Evolutionary conservation across 164 flowering plant genomes (phyloP), one percentile per base, ranked within the genome.

Genomic region (Warburgia ugandensis): DNA sequence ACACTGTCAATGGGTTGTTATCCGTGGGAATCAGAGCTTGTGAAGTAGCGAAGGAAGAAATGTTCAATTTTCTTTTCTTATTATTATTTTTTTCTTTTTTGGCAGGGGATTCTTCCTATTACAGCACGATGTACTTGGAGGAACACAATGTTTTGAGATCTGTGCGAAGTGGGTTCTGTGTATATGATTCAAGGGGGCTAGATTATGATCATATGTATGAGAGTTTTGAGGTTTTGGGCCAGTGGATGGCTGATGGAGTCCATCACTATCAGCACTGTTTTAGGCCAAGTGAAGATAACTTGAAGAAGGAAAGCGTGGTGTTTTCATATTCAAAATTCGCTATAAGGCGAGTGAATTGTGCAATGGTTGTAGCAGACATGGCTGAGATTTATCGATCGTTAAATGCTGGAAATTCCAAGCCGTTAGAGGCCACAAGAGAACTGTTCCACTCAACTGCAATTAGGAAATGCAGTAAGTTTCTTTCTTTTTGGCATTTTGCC

Each of bases 141-240:
- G 96, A 80, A 52, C 92, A 84, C 69, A 83, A 87, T 31, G 87
- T 84, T 4, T n/a, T 80, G 65, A 73, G 96, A 45, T 84, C 90
- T 26, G 28, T 48, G 56, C 54, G 75, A 36, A 77, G 70, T 48
- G 96, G 96, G 51, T 80, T 87, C 48, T 84, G 90, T 23, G 79
- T 84, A 30, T 84, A 66, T 29, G 92, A 87, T 48, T 68, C 90
- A 0, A 77, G 84, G 50, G 87, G 96, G 3, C 62, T 81, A 23
- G 75, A 72, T 47, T 66, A 69, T 36, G 44, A 51, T 12, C 43
- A 33, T 33, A 42, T 72, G 46, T 49, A 17, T 0, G 77, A 78
- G 62, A 60, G 72, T 21, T 43, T 84, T 1, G 71, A 66, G 6
- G 77, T 62, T 29, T 26, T 84, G 51, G 57, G 62, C 0, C 40